Base-by-base conservation (phyloP, 2,329 filamentous ascomycete species). In the Mollisia scopiformis region DNA sequence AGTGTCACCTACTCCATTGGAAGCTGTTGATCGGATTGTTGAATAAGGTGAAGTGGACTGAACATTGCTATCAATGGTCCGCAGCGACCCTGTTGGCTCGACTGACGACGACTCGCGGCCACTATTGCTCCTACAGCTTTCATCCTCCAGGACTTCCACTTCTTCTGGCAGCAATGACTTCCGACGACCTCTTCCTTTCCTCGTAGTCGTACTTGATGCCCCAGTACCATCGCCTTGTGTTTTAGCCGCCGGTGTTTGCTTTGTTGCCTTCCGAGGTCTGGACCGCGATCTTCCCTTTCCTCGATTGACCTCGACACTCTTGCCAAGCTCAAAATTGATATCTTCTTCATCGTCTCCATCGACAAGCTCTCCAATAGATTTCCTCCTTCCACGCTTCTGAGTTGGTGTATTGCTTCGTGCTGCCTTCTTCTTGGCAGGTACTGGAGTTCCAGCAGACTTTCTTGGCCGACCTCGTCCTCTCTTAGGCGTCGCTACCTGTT, bases 381-480 rank as follows among this genome's bases (percentile, higher is more conserved):
- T 69, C 58, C 67, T 68, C 47, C 67, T 39, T 57, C 63, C 62
- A 2, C 35, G 43, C 46, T 66, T 71, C 21, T 62, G 63, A 11
- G 49, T 62, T 7, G 68, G 69, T 28, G 72, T 72, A 31, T 59
- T 49, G 5, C 59, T 63, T 49, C 68, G 68, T 14, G 61, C 62
- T 19, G 56, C 23, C 57, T 67, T 70, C 57, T 67, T 70, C 46
- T 71, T 72, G 5, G 59, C 53, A 27, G 76, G 76, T 4, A 76
- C 76, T 31, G 74, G 72, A 65, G 74, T 74, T 39, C 69, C 67
- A 52, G 73, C 72, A 27, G 78, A 77, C 65, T 80, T 81, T 49
- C 75, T 74, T 33, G 77, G 76, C 46, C 78, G 73, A 21, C 77
- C 77, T 68, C 75, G 75, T 49, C 72, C 72, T 66, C 71, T 74